phyloP scores from a whole-genome alignment of 176 grass and related monocot genomes.

The Oryza brachyantha region DNA sequence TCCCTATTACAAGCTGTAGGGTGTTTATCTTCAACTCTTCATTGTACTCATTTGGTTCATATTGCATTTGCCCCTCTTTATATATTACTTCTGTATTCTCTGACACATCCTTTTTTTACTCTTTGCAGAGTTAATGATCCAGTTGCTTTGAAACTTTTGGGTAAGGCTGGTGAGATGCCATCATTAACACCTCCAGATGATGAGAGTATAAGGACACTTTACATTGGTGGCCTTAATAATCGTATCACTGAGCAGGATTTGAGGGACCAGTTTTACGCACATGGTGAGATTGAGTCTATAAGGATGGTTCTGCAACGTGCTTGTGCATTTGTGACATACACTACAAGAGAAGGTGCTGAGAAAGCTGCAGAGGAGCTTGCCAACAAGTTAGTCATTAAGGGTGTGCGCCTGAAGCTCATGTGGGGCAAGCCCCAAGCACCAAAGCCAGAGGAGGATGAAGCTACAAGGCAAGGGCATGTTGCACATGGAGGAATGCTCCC shows the following conservation, averaged over 20 bases:
- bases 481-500: constrained; percentile 81
- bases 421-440: constrained; percentile 86
- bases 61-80: neutral
- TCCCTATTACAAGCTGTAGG: neutral
- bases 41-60: neutral
- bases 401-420: constrained; percentile 91
- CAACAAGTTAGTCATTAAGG: constrained; percentile 95
- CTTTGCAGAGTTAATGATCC: constrained; percentile 84
- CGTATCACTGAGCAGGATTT: constrained; percentile 79
- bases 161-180: constrained; percentile 97
- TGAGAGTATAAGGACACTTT: constrained; percentile 88
- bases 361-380: constrained; percentile 87
- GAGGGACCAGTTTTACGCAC: constrained; percentile 86
- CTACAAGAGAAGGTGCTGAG: constrained; percentile 85
- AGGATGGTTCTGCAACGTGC: constrained; percentile 91
- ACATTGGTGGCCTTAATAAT: constrained; percentile 82
- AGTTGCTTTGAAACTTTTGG: constrained; percentile 79
- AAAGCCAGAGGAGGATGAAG: constrained; percentile 64
- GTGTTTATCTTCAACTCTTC: neutral
- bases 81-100: constrained; percentile 5
- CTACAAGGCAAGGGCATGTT: constrained; percentile 60
- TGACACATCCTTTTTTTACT: constrained; percentile 21
- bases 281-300: constrained; percentile 96
- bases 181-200: constrained; percentile 80
- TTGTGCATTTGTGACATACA: constrained; percentile 86